Evolutionary conservation across 75 land plant genomes (phyloP), one percentile per base, ranked within the genome.

Genomic region (Pseudotsuga menziesii): DNA sequence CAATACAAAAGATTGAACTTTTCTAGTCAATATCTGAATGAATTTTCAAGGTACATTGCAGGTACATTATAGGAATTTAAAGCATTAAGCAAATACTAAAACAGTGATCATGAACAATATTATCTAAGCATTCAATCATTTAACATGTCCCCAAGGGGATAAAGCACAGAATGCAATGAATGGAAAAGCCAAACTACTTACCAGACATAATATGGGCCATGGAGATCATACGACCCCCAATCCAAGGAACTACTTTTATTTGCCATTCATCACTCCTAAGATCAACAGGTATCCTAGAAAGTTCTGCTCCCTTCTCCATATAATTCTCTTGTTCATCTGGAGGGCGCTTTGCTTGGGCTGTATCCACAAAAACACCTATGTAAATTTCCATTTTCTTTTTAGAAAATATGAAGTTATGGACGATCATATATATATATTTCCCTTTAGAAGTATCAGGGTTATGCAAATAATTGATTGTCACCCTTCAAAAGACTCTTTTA

Each of bases 151-250:
- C 52, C 1, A 0, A 7, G 52, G 9, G 52, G 9, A 44, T 44
- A 44, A 1, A 44, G 52, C 52, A 44, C 52, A 44, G 9, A 44
- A 7, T 44, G 52, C 52, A 44, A 44, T 7, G 52, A 44, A 6
- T 44, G 52, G 52, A 44, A 44, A 44, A 44, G 6, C 52, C 52
- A 44, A 8, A 7, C 52, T 23, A 52, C 72, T 29, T 82, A 92
- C 95, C 95, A 66, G 99, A 77, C 77, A 91, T 94, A 55, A 85
- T 77, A 76, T 94, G 93, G 13, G 62, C 54, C 93, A 96, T 94
- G 26, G 99, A 96, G 58, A 92, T 90, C 8, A 96, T 89, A 74
- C 98, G 88, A 67, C 99, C 99, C 1, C 99, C 99, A 82, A 92
- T 86, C 99, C 99, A 96, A 12, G 98, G 99, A 2, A 94, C 89